Percentiles rank a stretch among this genome's conserved stretches.
Evolutionary conservation across 331 rosid genomes (phyloP).

Genomic region (Spiraea crenata): DNA sequence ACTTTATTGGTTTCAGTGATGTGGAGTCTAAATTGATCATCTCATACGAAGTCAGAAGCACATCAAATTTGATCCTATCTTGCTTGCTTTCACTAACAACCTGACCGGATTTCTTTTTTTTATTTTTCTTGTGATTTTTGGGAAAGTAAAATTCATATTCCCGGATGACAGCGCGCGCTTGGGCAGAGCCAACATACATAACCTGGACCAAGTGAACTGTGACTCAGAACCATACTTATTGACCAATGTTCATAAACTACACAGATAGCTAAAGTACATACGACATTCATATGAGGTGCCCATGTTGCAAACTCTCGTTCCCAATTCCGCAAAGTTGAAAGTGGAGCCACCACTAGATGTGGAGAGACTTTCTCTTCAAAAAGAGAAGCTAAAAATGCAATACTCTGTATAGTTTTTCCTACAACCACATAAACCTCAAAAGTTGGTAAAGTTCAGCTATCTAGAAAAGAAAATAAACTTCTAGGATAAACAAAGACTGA

Average conservation of each 20-base stretch:
- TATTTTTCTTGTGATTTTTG: slow-evolving; percentile 75
- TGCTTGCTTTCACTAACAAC: slow-evolving; percentile 76
- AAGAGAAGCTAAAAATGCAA: slow-evolving; percentile 95
- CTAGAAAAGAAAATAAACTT: slow-evolving; percentile 5
- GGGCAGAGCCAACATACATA: slow-evolving; percentile 95
- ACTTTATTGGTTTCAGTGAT: slow-evolving; percentile 78
- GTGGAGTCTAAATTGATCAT: slow-evolving; percentile 85
- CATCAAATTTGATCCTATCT: slow-evolving; percentile 96
- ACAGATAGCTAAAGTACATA: slow-evolving; percentile 42
- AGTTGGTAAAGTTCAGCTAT: slow-evolving; percentile 25
- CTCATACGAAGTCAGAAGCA: slow-evolving; percentile 95
- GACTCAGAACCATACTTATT: slow-evolving; percentile 32
- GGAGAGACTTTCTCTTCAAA: slow-evolving; percentile 66
- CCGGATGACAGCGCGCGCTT: slow-evolving; percentile 81
- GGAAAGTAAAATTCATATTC: slow-evolving; percentile 93
- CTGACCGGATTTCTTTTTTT: slow-evolving; percentile 85
- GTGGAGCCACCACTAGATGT: slow-evolving; percentile 98
- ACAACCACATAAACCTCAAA: slow-evolving; percentile 28
- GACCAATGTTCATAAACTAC: slow-evolving; percentile 25
- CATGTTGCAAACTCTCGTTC: slow-evolving; percentile 98
- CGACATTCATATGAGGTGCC: slow-evolving; percentile 99
- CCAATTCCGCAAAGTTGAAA: slow-evolving; percentile 96
- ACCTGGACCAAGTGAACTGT: slow-evolving; percentile 53
- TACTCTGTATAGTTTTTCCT: slow-evolving; percentile 99
- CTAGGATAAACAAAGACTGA: slow-evolving; percentile 31